Conservation (phyloP, 2,329 filamentous ascomycete genomes). For the Hypoxylon sp. region DNA sequence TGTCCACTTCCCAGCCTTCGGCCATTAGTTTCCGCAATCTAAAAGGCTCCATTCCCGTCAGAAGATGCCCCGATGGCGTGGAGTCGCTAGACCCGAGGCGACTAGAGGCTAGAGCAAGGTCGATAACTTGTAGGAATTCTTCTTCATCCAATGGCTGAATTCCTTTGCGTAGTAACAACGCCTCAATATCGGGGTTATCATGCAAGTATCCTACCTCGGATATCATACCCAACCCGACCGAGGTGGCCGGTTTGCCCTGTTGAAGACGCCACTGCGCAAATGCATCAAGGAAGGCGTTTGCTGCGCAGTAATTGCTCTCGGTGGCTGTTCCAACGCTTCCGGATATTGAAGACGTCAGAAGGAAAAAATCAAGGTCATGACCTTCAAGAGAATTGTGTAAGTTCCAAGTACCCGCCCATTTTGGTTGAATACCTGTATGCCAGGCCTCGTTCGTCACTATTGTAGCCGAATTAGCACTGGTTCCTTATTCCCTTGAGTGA, state of each 20-base stretch:
- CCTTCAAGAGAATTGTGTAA: background rate
- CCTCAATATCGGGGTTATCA: slow-evolving; percentile 49
- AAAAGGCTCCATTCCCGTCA: slow-evolving; percentile 45
- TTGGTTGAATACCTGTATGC: slow-evolving; percentile 38
- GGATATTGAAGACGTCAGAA: slow-evolving; percentile 48
- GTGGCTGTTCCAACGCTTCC: slow-evolving; percentile 51
- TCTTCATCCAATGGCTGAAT: slow-evolving; percentile 2
- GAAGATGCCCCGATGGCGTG: slow-evolving; percentile 30
- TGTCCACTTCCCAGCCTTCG: slow-evolving; percentile 43
- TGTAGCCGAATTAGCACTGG: no score
- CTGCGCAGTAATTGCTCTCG: slow-evolving; percentile 57
- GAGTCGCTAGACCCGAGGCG: background rate
- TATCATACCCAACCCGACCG: slow-evolving; percentile 53
- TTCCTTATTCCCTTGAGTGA: no score
- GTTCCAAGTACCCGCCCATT: slow-evolving; percentile 8
- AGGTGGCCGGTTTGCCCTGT: slow-evolving; percentile 45
- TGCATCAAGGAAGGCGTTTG: slow-evolving; percentile 56
- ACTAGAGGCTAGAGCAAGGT: slow-evolving; percentile 12
- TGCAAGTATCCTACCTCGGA: slow-evolving; percentile 54
- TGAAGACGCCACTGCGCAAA: slow-evolving; percentile 48
- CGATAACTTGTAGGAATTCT: slow-evolving; percentile 12
- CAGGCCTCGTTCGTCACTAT: slow-evolving; percentile 37
- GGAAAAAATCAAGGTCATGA: slow-evolving; percentile 53
- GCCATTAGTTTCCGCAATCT: slow-evolving; percentile 32
- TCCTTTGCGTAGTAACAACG: background rate